These are phyloP conservation scores for Pseudocercospora crystallina DNA, from an alignment of 2,329 filamentous ascomycete species.

Conservation along the genomic window DNA sequence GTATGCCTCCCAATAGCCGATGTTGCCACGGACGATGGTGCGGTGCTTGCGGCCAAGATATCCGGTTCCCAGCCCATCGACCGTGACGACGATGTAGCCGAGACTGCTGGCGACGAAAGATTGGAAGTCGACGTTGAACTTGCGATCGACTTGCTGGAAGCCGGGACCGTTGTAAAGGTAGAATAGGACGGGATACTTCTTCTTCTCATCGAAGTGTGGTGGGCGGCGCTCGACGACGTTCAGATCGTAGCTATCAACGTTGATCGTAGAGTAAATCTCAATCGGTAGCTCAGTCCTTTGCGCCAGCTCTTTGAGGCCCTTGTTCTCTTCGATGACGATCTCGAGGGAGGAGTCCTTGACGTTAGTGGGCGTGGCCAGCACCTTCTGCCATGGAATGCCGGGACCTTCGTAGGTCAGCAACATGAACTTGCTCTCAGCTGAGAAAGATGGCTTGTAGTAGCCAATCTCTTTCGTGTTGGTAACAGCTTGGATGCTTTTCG, in stretches of 20 bases:
- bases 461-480: conserved; percentile 72
- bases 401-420: conserved; percentile 84
- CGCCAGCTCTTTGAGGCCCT: conserved; percentile 65
- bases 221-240: conserved; percentile 82
- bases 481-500: conserved; percentile 62
- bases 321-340: conserved; percentile 76
- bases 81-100: conserved; percentile 90
- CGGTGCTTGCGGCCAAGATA: conserved; percentile 82
- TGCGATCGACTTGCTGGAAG: conserved; percentile 83
- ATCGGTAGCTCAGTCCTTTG: conserved; percentile 78
- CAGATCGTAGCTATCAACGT: conserved; percentile 73
- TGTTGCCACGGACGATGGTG: conserved; percentile 75
- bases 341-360: conserved; percentile 26
- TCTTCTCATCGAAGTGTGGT: conserved; percentile 79
- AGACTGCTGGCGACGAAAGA: conserved; percentile 80
- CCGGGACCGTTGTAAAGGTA: conserved; percentile 91
- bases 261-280: conserved; percentile 77
- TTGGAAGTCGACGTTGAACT: conserved; percentile 84
- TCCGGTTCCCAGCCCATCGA: conserved; percentile 91
- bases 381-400: conserved; percentile 83
- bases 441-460: conserved; percentile 84
- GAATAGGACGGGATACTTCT: conserved; percentile 92
- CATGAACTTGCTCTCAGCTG: conserved; percentile 74
- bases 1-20: conserved; percentile 79
- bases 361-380: conserved; percentile 78